Evolutionary conservation across 257 asterid species (phyloP).

Genomic region (Solanum pennellii): DNA sequence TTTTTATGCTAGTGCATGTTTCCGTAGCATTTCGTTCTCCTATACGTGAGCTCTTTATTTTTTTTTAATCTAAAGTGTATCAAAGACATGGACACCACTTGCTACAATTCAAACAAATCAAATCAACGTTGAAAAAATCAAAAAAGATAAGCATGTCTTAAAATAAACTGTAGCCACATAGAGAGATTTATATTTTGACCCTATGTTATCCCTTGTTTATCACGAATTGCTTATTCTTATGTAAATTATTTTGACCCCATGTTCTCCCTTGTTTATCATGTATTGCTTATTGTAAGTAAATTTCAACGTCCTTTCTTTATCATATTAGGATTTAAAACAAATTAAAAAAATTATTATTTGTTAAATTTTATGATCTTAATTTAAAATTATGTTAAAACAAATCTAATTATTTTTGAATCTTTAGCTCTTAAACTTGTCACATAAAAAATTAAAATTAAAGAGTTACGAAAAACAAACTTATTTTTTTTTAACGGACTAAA

Average conservation of each 20-base stretch:
- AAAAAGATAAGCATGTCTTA: not conserved
- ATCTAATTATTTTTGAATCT: no score
- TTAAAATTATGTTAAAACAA: not conserved
- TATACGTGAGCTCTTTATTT: conserved; percentile 21
- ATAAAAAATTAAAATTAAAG: no score
- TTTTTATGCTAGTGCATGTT: not conserved
- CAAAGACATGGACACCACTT: not conserved
- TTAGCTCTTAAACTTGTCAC: not conserved
- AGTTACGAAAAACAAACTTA: not conserved
- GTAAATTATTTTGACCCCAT: not conserved
- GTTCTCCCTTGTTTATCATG: not conserved
- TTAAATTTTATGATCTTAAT: no score
- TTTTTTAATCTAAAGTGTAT: not conserved
- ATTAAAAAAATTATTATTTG: no score
- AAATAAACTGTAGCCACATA: not conserved
- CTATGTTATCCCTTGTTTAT: not conserved
- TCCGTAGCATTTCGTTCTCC: not conserved
- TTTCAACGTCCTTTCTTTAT: not conserved
- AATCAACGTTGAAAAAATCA: not conserved
- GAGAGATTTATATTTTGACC: not conserved
- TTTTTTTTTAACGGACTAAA: no score
- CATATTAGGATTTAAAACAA: no score
- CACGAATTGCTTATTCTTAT: not conserved
- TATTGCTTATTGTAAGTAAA: not conserved
- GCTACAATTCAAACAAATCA: not conserved